Base-by-base conservation (phyloP, 1,139 yeast genomes). In the Pichia kudriavzevii region DNA sequence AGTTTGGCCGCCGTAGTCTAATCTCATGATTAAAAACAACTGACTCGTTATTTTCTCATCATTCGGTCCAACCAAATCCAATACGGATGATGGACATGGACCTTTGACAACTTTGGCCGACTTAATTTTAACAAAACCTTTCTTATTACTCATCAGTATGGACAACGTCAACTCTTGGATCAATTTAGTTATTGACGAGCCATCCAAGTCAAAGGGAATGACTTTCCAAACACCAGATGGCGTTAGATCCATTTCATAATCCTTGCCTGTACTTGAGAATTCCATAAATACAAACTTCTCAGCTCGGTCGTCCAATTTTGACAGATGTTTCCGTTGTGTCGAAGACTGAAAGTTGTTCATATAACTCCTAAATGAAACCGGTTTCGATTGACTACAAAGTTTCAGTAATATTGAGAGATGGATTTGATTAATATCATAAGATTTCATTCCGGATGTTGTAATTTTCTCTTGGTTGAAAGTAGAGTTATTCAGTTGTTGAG, bases 91-190 rank as follows among this genome's bases (percentile, higher is more conserved):
- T 4, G 78, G 74, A 43, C 62, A 69, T 7, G 41, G 36, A 3
- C 79, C 79, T 32, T 59, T 52, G 7, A 71, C 76, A 15, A 73
- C 61, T 14, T 58, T 53, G 1, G 72, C 61, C 12, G 63, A 60
- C 26, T 56, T 53, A 9, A 72, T 46, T 18, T 53, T 56, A 9
- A 64, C 62, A 49, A 63, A 72, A 2, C 56, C 56, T 14, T 38
- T 35, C 22, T 47, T 42, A 11, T 48, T 34, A 11, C 52, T 43
- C 41, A 63, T 44, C 18, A 61, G 52, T 43, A 59, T 52, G 4
- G 71, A 63, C 25, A 71, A 64, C 22, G 60, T 56, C 30, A 72
- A 50, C 45, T 72, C 79, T 44, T 68, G 73, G 17, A 68, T 56
- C 9, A 67, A 53, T 38, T 68, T 69, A 22, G 59, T 56, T 9